A percentile compares a stretch with the other conserved stretches of the same genome.
Conservation (phyloP, 306 rosid genomes). For the Pterocarpus santalinus region DNA sequence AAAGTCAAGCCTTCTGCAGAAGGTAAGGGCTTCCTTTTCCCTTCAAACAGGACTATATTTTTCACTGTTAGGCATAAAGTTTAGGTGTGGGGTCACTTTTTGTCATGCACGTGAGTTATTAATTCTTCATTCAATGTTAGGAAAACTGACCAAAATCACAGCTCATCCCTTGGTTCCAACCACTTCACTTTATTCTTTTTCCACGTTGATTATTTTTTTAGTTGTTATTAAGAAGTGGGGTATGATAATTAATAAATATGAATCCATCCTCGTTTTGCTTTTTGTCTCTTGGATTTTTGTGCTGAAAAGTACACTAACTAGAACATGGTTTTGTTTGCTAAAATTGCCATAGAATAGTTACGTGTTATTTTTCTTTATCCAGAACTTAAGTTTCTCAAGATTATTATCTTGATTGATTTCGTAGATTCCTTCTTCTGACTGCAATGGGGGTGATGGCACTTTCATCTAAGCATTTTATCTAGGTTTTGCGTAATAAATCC, state of each 20-base stretch:
- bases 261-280: not conserved
- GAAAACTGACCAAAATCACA: not conserved
- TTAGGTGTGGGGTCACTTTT: not conserved
- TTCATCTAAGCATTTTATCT: not conserved
- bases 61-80: not conserved
- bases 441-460: not conserved
- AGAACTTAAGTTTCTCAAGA: not conserved
- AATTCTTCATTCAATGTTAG: constrained; percentile 16
- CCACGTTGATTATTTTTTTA: not conserved
- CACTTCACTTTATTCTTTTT: constrained; percentile 1
- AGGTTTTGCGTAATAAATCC: not conserved
- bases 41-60: not conserved
- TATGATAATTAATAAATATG: not conserved
- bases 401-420: not conserved
- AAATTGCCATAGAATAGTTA: not conserved
- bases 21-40: constrained; percentile 50
- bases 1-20: constrained; percentile 69
- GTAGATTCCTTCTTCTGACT: not conserved
- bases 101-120: constrained; percentile 6
- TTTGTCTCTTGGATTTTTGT: not conserved
- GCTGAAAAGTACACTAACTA: not conserved
- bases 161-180: not conserved
- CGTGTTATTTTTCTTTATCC: not conserved
- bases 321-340: not conserved
- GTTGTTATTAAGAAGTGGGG: not conserved